A percentile compares a stretch with the other conserved stretches of the same genome.
phyloP scores from a whole-genome alignment of 495 filamentous ascomycete species.

The Lepidopterella palustris region DNA sequence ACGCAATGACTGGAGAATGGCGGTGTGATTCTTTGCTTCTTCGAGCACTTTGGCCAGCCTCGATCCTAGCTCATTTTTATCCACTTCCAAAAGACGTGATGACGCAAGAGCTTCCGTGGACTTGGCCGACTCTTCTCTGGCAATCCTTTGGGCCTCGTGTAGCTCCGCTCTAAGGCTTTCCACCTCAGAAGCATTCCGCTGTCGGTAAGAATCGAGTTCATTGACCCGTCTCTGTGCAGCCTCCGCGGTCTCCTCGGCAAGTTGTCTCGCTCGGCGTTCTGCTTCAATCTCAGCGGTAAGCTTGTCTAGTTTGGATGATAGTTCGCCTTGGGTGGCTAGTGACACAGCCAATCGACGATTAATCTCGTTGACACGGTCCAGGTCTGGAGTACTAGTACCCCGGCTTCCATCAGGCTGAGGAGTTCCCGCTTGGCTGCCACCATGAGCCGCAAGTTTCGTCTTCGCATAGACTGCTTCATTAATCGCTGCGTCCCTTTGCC shows the following conservation, averaged over 20 bases:
- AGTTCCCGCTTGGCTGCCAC: constrained; percentile 60
- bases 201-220: constrained; percentile 74
- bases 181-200: constrained; percentile 71
- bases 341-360: constrained; percentile 74
- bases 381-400: constrained; percentile 47
- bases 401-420: constrained; percentile 58
- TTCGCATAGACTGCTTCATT: constrained; percentile 92
- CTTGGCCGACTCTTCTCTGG: constrained; percentile 69
- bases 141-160: constrained; percentile 64
- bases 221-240: constrained; percentile 75
- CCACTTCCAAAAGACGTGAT: constrained; percentile 65
- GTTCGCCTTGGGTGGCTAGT: constrained; percentile 67
- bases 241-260: constrained; percentile 82
- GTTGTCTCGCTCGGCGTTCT: constrained; percentile 68
- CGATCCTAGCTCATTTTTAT: constrained; percentile 73
- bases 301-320: constrained; percentile 62
- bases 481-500: constrained; percentile 84
- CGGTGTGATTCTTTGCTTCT: constrained; percentile 62
- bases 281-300: constrained; percentile 64
- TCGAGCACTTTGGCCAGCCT: constrained; percentile 61
- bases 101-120: constrained; percentile 68
- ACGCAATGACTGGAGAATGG: constrained; percentile 65
- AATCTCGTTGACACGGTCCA: constrained; percentile 69
- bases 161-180: constrained; percentile 80
- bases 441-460: constrained; percentile 79